Percentiles rank a stretch among this genome's conserved stretches.
Conservation (phyloP, 805 yeast genomes). For the Tetrapisispora taiwanensis region DNA sequence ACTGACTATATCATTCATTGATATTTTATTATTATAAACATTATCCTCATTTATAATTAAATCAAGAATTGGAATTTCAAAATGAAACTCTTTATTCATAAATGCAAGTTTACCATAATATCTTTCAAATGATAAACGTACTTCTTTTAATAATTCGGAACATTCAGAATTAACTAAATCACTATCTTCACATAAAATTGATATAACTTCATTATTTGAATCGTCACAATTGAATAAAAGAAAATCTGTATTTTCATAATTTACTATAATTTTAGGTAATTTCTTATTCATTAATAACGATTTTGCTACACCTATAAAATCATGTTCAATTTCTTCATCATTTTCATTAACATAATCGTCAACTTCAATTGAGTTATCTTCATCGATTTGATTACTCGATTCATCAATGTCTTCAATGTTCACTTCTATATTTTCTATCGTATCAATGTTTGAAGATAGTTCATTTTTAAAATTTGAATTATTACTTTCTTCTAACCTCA, state of each 20-base stretch:
- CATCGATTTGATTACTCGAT: not conserved
- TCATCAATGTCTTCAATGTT: not conserved
- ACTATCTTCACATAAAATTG: constrained; percentile 15
- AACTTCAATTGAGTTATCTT: not conserved
- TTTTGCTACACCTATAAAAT: constrained; percentile 14
- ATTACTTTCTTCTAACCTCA: not conserved
- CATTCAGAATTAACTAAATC: constrained; percentile 11
- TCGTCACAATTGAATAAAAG: constrained; percentile 17
- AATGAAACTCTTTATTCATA: constrained; percentile 20
- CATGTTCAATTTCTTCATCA: not conserved
- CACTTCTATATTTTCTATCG: not conserved
- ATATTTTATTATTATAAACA: constrained; percentile 23
- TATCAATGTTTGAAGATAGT: not conserved
- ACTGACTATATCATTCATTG: constrained; percentile 24
- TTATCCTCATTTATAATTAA: constrained; percentile 28
- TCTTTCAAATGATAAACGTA: constrained; percentile 20
- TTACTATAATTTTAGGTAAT: constrained; percentile 13
- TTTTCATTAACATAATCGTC: not conserved
- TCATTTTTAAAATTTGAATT: not conserved
- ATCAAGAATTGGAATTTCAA: constrained; percentile 23
- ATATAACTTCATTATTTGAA: constrained; percentile 4
- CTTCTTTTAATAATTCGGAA: constrained; percentile 13
- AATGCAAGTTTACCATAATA: constrained; percentile 17
- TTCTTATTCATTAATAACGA: constrained; percentile 9
- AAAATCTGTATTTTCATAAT: constrained; percentile 16